phyloP scores from a whole-genome alignment of 441 rosid species.

The Melastoma candidum region DNA sequence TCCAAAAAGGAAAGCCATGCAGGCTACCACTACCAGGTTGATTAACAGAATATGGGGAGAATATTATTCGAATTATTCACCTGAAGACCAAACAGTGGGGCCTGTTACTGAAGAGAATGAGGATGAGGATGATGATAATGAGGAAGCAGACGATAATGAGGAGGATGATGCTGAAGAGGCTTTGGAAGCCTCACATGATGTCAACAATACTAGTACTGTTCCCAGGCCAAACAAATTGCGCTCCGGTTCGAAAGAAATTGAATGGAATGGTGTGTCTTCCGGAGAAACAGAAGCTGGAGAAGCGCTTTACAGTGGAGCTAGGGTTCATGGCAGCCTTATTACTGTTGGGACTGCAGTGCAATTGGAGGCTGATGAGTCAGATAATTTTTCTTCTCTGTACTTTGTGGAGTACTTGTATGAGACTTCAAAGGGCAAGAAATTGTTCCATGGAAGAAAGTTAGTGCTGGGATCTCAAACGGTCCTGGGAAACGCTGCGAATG shows the following conservation, averaged over 20 bases:
- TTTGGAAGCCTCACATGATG: constrained; percentile 17
- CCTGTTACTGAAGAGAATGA: constrained; percentile 30
- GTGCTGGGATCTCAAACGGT: constrained; percentile 53
- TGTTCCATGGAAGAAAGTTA: constrained; percentile 68
- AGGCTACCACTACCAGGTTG: constrained; percentile 69
- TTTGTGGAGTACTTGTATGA: constrained; percentile 80
- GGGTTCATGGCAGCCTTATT: constrained; percentile 39
- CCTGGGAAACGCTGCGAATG: constrained; percentile 59
- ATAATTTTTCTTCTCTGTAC: constrained; percentile 40
- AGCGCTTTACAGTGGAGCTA: constrained; percentile 42
- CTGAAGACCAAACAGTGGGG: constrained; percentile 47
- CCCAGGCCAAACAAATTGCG: constrained; percentile 20
- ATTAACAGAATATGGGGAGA: constrained; percentile 87
- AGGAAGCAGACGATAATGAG: constrained; percentile 22
- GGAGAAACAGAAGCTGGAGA: constrained; percentile 40
- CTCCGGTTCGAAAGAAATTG: constrained; percentile 26
- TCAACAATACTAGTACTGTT: constrained; percentile 22
- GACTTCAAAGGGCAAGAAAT: constrained; percentile 37
- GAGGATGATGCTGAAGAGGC: constrained; percentile 36
- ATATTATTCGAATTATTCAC: constrained; percentile 56
- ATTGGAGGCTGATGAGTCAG: constrained; percentile 31
- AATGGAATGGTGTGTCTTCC: constrained; percentile 45
- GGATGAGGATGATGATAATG: constrained; percentile 21
- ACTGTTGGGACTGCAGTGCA: constrained; percentile 45
- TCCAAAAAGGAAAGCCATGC: constrained; percentile 67